Percentiles rank a stretch among this genome's conserved stretches.
Conservation (phyloP, 139 green algal genomes). For the Micractinium sp. region DNA sequence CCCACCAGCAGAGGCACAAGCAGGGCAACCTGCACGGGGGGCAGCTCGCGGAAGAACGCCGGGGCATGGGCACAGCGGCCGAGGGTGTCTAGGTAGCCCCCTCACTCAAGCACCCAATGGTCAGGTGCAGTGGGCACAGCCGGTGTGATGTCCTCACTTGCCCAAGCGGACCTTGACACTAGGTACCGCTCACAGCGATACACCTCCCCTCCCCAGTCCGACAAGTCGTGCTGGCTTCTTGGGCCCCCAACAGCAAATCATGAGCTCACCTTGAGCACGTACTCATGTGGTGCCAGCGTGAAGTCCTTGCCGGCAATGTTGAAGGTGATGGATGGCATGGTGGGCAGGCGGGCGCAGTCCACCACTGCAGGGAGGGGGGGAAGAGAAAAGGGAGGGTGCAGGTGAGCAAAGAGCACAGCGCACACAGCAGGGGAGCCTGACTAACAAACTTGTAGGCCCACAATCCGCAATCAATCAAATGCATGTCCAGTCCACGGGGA, state of each 20-base stretch:
- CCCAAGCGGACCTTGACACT: too few relatives aligned
- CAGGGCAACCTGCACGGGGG: too few relatives aligned
- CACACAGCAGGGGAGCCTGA: not conserved
- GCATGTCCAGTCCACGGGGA: too few relatives aligned
- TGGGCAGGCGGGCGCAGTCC: conserved; percentile 82
- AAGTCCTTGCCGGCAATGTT: conserved; percentile 84
- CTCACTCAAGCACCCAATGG: not conserved
- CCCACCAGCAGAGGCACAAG: too few relatives aligned
- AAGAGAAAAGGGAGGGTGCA: not conserved
- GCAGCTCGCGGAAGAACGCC: not conserved
- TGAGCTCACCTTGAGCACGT: conserved; percentile 90
- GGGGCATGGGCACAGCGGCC: not conserved
- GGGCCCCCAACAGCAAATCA: too few relatives aligned
- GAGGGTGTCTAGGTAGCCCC: too few relatives aligned
- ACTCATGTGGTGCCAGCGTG: conserved; percentile 82
- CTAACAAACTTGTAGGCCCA: too few relatives aligned
- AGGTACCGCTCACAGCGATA: too few relatives aligned
- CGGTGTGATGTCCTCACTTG: not conserved
- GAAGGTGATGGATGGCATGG: conserved; percentile 85
- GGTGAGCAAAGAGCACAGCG: conserved; percentile 16
- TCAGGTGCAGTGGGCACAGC: not conserved
- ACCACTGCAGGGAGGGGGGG: conserved; percentile 61
- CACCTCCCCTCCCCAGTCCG: too few relatives aligned
- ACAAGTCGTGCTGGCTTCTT: too few relatives aligned
- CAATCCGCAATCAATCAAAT: too few relatives aligned